These are phyloP conservation scores for Wickerhamiella hasegawae DNA, from an alignment of 805 yeast species.

Conservation along the genomic window DNA sequence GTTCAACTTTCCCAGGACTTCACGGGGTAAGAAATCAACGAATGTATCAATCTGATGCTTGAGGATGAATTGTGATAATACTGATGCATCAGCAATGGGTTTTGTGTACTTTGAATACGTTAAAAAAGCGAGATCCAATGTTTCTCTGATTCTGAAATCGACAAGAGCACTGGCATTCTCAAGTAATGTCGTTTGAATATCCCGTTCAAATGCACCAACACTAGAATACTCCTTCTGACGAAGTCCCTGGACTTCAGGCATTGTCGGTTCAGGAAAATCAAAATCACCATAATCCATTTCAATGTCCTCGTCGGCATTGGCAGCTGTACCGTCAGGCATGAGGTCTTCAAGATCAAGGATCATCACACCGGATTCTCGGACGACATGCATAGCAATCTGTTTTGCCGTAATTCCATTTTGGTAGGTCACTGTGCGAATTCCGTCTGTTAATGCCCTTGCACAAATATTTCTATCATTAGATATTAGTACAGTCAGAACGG, in stretches of 20 bases:
- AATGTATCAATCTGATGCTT: background rate
- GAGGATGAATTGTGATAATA: background rate
- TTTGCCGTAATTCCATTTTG: slow-evolving; percentile 31
- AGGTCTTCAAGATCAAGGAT: slow-evolving; percentile 15
- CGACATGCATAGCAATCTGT: slow-evolving; percentile 28
- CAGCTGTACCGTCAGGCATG: slow-evolving; percentile 2
- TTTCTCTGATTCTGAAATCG: background rate
- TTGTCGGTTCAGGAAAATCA: background rate
- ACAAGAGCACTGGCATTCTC: background rate
- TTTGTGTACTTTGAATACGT: background rate
- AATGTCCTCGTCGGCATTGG: slow-evolving; percentile 5
- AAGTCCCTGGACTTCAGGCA: background rate
- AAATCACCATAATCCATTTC: background rate
- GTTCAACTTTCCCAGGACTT: too few species aligned
- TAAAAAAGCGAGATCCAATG: background rate
- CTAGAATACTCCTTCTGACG: too few species aligned
- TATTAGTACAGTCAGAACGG: slow-evolving; percentile 34
- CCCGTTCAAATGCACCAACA: too few species aligned
- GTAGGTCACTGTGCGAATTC: slow-evolving; percentile 35
- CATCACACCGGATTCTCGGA: slow-evolving; percentile 22
- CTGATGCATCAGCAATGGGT: background rate
- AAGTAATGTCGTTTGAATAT: background rate
- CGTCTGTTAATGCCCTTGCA: slow-evolving; percentile 55
- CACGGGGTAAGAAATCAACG: background rate
- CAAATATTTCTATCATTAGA: slow-evolving; percentile 81